A percentile compares a stretch with the other conserved stretches of the same genome.
Evolutionary conservation across 306 rosid species (phyloP).

Genomic region (Rubus idaeus): DNA sequence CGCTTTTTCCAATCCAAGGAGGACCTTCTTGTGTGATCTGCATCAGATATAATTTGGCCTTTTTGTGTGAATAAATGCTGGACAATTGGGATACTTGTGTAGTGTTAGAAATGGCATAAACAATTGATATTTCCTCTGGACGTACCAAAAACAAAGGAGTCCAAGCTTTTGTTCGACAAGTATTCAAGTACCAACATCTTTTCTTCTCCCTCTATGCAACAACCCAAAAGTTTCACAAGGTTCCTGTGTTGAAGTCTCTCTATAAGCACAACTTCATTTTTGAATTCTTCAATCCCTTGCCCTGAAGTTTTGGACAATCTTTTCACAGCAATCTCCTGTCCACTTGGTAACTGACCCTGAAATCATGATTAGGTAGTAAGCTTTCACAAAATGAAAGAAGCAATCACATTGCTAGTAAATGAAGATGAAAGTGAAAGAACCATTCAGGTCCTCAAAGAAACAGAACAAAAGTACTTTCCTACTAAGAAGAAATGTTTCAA

Average conservation of each 20-base stretch:
- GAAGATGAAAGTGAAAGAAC: neutral
- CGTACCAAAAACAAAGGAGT: conserved; percentile 50
- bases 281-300: neutral
- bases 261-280: neutral
- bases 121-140: neutral
- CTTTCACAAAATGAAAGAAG: neutral
- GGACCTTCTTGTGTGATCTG: conserved; percentile 35
- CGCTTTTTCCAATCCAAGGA: conserved; percentile 44
- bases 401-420: neutral
- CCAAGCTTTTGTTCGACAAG: conserved; percentile 58
- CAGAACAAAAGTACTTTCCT: neutral
- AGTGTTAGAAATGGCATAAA: neutral
- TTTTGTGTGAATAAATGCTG: too few species aligned
- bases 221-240: neutral
- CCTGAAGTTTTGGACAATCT: neutral
- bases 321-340: neutral
- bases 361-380: neutral
- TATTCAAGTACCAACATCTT: conserved; percentile 27
- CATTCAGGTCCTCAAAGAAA: neutral
- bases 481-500: neutral
- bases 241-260: neutral
- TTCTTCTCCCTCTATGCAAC: neutral
- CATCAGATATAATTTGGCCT: neutral
- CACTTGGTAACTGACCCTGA: neutral
- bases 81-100: neutral